Conservation (phyloP, 1,139 yeast genomes). For the Hemisphaericaspora lyxosophila region DNA sequence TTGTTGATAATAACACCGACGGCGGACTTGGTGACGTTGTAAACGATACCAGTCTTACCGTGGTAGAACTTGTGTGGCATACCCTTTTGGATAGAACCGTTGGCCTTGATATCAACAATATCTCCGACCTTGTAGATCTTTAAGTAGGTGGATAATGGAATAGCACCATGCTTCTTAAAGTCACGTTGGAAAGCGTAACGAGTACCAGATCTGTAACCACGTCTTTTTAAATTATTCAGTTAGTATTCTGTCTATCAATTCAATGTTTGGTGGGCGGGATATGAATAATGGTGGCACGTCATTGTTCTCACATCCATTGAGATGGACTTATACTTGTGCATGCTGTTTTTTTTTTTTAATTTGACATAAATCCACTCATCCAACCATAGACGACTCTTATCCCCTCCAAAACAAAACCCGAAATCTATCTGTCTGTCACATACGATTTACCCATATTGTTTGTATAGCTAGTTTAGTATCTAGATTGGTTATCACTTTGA, state of each 20-base stretch:
- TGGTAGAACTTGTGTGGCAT: constrained; percentile 99
- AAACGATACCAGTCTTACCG: constrained; percentile 99
- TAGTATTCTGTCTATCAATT: no score
- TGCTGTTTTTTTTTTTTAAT: no score
- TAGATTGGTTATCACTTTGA: no score
- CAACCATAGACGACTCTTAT: no score
- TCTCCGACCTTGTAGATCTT: constrained; percentile 98
- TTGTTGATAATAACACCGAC: constrained; percentile 98
- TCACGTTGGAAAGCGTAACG: constrained; percentile 99
- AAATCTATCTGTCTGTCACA: no score
- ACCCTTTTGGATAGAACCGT: constrained; percentile 99
- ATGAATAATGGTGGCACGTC: no score
- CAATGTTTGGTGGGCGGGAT: no score
- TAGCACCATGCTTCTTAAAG: constrained; percentile 96
- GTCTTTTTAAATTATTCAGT: no score
- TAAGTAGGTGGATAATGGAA: constrained; percentile 94
- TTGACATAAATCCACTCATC: no score
- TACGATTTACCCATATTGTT: constrained; percentile 8
- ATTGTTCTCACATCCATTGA: no score
- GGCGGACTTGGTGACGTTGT: constrained; percentile 97
- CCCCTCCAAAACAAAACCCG: no score
- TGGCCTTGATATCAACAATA: constrained; percentile 98
- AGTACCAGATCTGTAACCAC: constrained; percentile 99
- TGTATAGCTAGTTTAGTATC: background rate
- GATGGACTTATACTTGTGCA: no score